Evolutionary conservation across 2,329 filamentous ascomycete species (phyloP).

Genomic region (Fusarium sp.): DNA sequence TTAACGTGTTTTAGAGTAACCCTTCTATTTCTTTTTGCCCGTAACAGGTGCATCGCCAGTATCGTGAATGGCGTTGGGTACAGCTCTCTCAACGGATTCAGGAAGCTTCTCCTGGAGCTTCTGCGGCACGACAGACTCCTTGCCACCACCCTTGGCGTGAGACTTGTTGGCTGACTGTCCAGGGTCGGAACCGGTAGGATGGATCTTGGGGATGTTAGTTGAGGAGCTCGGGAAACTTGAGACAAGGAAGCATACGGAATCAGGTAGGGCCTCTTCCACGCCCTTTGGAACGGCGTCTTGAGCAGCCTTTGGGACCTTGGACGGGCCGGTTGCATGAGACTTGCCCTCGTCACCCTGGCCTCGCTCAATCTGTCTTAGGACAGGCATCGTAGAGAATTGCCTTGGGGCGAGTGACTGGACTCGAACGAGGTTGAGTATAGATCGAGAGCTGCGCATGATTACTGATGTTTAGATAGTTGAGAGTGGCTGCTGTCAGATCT

Average conservation of each 20-base stretch:
- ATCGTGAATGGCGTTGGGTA: slow-evolving; percentile 38
- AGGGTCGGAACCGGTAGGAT: slow-evolving; percentile 26
- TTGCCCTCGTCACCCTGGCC: background rate
- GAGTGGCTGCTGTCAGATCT: no score
- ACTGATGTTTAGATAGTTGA: background rate
- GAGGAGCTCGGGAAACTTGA: fast-evolving
- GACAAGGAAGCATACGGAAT: slow-evolving; percentile 14
- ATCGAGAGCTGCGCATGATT: background rate
- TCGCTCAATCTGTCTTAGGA: slow-evolving; percentile 11
- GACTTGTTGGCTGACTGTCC: slow-evolving; percentile 37
- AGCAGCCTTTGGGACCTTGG: slow-evolving; percentile 24
- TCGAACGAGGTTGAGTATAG: background rate
- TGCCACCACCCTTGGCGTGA: slow-evolving; percentile 35
- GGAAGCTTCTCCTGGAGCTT: slow-evolving; percentile 42
- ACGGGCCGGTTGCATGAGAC: slow-evolving; percentile 30
- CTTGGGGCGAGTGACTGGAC: background rate
- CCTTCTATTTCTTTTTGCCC: slow-evolving; percentile 18
- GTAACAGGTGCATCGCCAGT: slow-evolving; percentile 27
- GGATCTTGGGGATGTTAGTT: slow-evolving; percentile 20
- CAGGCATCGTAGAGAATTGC: slow-evolving; percentile 7
- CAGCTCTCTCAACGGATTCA: slow-evolving; percentile 39
- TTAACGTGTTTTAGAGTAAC: no score
- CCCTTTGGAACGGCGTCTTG: slow-evolving; percentile 26
- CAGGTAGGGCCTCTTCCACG: slow-evolving; percentile 33
- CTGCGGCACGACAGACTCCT: slow-evolving; percentile 39